These are phyloP conservation scores for Vitellaria paradoxa DNA, from an alignment of 179 eudicot genomes.

Conservation along the genomic window DNA sequence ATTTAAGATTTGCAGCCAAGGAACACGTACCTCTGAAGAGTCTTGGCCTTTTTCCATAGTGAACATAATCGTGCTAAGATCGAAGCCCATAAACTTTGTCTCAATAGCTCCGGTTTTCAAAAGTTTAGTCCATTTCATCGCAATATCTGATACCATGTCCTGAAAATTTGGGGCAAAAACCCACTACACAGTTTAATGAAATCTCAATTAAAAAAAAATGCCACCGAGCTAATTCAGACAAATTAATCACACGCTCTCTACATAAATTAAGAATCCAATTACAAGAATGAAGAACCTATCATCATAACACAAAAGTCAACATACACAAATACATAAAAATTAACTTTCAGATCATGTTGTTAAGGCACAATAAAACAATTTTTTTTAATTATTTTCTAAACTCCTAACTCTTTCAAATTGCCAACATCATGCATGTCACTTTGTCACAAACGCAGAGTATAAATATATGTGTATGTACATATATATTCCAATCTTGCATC, in stretches of 20 bases:
- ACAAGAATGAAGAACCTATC: not conserved
- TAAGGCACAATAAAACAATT: not conserved
- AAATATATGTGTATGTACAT: too few relatives aligned
- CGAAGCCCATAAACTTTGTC: slow-evolving; percentile 67
- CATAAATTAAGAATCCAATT: not conserved
- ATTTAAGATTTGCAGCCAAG: not conserved
- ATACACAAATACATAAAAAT: not conserved
- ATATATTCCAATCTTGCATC: not conserved
- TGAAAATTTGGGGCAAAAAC: slow-evolving; percentile 26
- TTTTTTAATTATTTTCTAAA: not conserved
- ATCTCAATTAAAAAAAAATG: too few relatives aligned
- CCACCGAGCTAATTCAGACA: slow-evolving; percentile 2
- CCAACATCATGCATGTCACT: not conserved
- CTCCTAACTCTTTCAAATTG: not conserved
- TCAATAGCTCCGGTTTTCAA: slow-evolving; percentile 72
- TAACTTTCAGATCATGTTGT: not conserved
- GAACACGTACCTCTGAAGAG: slow-evolving; percentile 54
- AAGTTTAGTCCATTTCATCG: slow-evolving; percentile 78
- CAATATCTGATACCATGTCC: slow-evolving; percentile 64
- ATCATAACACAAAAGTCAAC: not conserved
- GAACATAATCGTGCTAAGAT: slow-evolving; percentile 77
- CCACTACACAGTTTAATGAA: not conserved
- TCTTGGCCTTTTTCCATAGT: slow-evolving; percentile 70
- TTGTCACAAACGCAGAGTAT: not conserved
- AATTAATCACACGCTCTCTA: not conserved